These are phyloP conservation scores for Emergomyces pasteurianus DNA, from an alignment of 2,329 filamentous ascomycete genomes.

Conservation along the genomic window DNA sequence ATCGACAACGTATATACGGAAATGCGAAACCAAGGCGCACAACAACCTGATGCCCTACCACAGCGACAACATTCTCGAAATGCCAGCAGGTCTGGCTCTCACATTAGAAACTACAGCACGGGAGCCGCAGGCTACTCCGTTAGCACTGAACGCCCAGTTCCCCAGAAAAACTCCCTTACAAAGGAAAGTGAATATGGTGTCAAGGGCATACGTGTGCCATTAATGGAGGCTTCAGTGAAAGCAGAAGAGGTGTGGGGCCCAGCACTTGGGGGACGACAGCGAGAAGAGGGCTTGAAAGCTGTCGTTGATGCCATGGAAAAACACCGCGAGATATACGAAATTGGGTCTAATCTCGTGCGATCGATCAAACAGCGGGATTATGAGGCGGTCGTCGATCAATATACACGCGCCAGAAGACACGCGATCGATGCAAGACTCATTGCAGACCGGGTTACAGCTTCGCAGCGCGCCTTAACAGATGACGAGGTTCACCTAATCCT, in stretches of 20 bases:
- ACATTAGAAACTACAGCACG: slow-evolving; percentile 45
- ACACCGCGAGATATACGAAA: slow-evolving; percentile 70
- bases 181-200: slow-evolving; percentile 92
- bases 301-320: slow-evolving; percentile 65
- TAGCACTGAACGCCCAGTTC: slow-evolving; percentile 33
- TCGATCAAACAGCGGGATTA: slow-evolving; percentile 87
- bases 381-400: slow-evolving; percentile 76
- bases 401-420: slow-evolving; percentile 68
- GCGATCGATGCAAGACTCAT: slow-evolving; percentile 65
- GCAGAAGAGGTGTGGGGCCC: slow-evolving; percentile 97
- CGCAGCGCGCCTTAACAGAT: slow-evolving; percentile 52
- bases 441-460: slow-evolving; percentile 44
- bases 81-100: slow-evolving; percentile 56
- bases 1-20: slow-evolving; percentile 98
- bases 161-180: slow-evolving; percentile 76
- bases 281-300: slow-evolving; percentile 73
- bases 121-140: slow-evolving; percentile 23
- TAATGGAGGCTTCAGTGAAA: slow-evolving; percentile 83
- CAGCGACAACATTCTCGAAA: slow-evolving; percentile 21
- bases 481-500: slow-evolving; percentile 75
- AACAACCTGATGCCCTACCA: slow-evolving; percentile 19
- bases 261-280: slow-evolving; percentile 78
- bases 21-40: slow-evolving; percentile 65
- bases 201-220: slow-evolving; percentile 71
- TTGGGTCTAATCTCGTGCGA: slow-evolving; percentile 64